These are phyloP conservation scores for Oryza officinalis DNA, from an alignment of 176 grass and related monocot genomes.

Conservation along the genomic window DNA sequence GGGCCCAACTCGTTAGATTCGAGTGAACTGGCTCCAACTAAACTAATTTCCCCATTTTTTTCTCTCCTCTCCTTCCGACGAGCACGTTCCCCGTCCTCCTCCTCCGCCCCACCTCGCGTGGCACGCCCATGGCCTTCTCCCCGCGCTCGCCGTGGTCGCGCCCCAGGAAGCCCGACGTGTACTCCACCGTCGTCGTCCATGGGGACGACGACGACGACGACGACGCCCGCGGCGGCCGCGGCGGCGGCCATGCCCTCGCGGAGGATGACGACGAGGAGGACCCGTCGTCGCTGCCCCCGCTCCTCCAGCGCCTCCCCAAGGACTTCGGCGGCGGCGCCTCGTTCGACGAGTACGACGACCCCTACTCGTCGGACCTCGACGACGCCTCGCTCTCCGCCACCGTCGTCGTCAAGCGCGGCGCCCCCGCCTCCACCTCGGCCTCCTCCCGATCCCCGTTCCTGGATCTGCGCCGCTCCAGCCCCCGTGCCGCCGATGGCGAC, in stretches of 20 bases:
- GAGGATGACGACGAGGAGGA: constrained; percentile 67
- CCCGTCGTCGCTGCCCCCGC: constrained; percentile 88
- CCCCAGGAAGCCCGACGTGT: constrained; percentile 60
- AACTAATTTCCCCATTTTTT: constrained; percentile 32
- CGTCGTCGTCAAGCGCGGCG: constrained; percentile 64
- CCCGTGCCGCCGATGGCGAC: constrained; percentile 47
- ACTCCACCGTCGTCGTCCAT: constrained; percentile 89
- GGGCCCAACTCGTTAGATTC: constrained; percentile 36
- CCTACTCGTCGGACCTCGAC: constrained; percentile 55
- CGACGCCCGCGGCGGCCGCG: neutral
- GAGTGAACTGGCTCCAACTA: constrained; percentile 54
- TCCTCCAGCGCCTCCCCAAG: constrained; percentile 98
- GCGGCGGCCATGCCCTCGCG: constrained; percentile 12
- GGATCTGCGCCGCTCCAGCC: constrained; percentile 69
- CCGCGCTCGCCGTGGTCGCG: constrained; percentile 70
- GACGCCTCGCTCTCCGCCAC: constrained; percentile 56
- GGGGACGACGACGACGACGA: constrained; percentile 45
- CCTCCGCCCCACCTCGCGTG: constrained; percentile 34
- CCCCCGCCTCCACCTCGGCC: constrained; percentile 34
- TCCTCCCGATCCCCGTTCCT: constrained; percentile 63
- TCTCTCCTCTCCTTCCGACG: constrained; percentile 28
- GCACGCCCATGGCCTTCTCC: constrained; percentile 70
- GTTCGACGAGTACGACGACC: constrained; percentile 81
- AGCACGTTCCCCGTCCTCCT: constrained; percentile 42
- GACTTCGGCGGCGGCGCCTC: constrained; percentile 92